phyloP scores from a whole-genome alignment of 2,329 filamentous ascomycete genomes.

The Leptographium radiaticola region DNA sequence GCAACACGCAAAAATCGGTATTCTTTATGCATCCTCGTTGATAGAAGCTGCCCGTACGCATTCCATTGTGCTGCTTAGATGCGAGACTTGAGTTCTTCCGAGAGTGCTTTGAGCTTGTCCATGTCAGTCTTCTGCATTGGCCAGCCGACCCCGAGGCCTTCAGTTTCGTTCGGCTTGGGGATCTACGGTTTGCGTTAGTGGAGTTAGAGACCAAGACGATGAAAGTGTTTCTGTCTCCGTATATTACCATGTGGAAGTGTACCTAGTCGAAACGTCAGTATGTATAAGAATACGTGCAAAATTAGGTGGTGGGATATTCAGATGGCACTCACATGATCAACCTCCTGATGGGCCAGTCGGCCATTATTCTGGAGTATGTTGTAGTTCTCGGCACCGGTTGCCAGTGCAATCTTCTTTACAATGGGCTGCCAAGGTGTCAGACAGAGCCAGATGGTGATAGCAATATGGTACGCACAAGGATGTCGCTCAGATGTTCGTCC shows the following conservation, averaged over 20 bases:
- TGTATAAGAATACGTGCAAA: not conserved
- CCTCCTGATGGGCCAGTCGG: conserved; percentile 75
- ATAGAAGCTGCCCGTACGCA: not conserved
- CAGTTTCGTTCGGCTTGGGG: conserved; percentile 74
- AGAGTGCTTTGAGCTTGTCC: conserved; percentile 66
- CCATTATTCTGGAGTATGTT: conserved; percentile 98
- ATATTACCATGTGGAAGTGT: conserved; percentile 78
- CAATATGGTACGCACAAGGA: conserved; percentile 45
- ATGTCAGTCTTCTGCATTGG: conserved; percentile 64
- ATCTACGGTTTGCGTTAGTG: conserved; percentile 41
- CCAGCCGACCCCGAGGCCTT: conserved; percentile 66
- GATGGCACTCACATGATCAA: conserved; percentile 62
- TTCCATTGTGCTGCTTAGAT: conserved; percentile 39
- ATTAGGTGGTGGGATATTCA: not conserved
- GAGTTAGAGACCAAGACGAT: not conserved
- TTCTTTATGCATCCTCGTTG: not conserved
- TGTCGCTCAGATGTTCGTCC: conserved; percentile 70
- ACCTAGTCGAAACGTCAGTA: conserved; percentile 36
- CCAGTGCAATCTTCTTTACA: conserved; percentile 73
- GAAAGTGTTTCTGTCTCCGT: not conserved
- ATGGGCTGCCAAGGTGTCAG: conserved; percentile 40
- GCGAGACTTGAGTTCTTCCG: conserved; percentile 78
- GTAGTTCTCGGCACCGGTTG: conserved; percentile 66
- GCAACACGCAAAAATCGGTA: not conserved
- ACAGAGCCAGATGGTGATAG: not conserved